A percentile compares a stretch with the other conserved stretches of the same genome.
Evolutionary conservation across 139 green algal genomes (phyloP).

Genomic region (Chlorella vulgaris): DNA sequence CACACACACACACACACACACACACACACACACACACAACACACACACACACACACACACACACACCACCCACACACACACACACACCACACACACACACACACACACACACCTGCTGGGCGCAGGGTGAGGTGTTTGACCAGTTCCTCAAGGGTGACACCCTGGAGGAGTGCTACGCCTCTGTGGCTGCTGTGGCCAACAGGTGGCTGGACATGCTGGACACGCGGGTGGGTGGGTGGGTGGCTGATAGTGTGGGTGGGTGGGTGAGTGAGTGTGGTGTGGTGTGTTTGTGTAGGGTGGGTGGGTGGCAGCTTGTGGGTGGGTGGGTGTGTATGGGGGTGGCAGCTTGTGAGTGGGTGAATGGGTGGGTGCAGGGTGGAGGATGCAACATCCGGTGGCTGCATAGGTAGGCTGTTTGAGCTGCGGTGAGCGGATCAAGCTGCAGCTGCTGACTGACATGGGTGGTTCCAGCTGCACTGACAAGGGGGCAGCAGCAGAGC

Average conservation of each 20-base stretch:
- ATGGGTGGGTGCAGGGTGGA: background rate
- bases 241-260: background rate
- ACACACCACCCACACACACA: background rate
- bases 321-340: background rate
- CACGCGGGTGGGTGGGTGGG: constrained; percentile 61
- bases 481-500: no score
- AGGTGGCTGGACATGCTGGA: constrained; percentile 98
- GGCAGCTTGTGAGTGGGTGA: background rate
- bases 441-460: background rate
- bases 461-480: background rate
- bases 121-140: constrained; percentile 87
- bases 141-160: constrained; percentile 88
- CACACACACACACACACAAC: no score
- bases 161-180: constrained; percentile 90
- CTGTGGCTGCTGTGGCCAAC: constrained; percentile 93
- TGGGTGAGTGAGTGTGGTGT: background rate
- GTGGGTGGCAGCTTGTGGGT: background rate
- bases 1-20: no score
- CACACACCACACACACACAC: background rate
- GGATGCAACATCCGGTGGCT: background rate
- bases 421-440: background rate
- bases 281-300: background rate
- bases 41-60: no score
- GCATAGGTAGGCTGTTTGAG: background rate
- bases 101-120: background rate